Evolutionary conservation across 768 basidiomycete species (phyloP).

Genomic region (Rubroboletus pulcherrimus): DNA sequence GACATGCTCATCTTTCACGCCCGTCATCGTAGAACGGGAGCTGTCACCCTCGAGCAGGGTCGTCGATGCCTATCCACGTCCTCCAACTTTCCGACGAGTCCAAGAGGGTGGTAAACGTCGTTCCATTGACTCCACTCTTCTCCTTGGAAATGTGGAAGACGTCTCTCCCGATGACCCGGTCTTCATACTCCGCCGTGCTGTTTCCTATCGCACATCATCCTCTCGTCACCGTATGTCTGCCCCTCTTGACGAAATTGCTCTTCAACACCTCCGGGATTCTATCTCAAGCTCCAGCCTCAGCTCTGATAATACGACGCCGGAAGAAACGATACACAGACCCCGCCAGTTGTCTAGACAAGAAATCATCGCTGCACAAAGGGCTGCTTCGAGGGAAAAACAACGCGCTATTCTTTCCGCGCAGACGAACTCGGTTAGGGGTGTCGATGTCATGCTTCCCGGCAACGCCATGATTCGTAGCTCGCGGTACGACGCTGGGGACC

Average conservation of each 20-base stretch:
- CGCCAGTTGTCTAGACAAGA: constrained; percentile 67
- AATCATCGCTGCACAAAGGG: constrained; percentile 91
- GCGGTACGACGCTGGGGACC: constrained; percentile 63
- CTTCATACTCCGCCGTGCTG: constrained; percentile 84
- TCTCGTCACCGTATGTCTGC: constrained; percentile 70
- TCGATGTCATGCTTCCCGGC: constrained; percentile 84
- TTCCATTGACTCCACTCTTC: constrained; percentile 75
- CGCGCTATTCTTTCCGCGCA: constrained; percentile 83
- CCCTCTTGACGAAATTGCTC: constrained; percentile 79
- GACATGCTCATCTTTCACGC: constrained; percentile 6
- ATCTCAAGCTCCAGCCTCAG: constrained; percentile 52
- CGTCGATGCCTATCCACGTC: constrained; percentile 75
- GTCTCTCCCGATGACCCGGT: constrained; percentile 79
- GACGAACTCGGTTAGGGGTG: constrained; percentile 77
- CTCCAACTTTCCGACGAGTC: constrained; percentile 65
- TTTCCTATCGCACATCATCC: constrained; percentile 65
- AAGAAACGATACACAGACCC: constrained; percentile 34
- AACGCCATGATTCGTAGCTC: constrained; percentile 84
- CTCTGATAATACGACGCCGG: constrained; percentile 39
- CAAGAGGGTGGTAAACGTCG: constrained; percentile 69
- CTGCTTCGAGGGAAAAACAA: constrained; percentile 80
- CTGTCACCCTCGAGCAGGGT: constrained; percentile 78
- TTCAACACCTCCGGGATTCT: constrained; percentile 68
- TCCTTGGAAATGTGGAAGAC: constrained; percentile 71
- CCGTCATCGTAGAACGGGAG: constrained; percentile 57